Evolutionary conservation across 1,284 basidiomycete genomes (phyloP).

Genomic region (Papiliotrema fonsecae): DNA sequence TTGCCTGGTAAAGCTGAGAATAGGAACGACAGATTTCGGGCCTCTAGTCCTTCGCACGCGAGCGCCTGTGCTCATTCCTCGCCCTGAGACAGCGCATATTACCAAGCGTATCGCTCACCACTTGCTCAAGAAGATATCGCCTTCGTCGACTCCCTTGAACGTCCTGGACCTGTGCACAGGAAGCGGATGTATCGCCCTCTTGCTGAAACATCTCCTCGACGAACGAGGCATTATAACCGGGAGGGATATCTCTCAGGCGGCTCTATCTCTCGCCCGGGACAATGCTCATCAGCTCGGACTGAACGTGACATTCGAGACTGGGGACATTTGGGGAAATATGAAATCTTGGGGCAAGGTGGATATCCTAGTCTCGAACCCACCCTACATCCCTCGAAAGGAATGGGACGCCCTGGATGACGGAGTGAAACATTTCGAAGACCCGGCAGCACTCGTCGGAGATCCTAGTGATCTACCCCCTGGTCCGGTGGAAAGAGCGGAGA

Average conservation of each 20-base stretch:
- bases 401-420: constrained; percentile 61
- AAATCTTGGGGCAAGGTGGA: constrained; percentile 51
- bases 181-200: constrained; percentile 78
- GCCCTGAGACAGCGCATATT: constrained; percentile 79
- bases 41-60: constrained; percentile 65
- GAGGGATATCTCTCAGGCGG: constrained; percentile 65
- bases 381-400: constrained; percentile 71
- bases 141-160: constrained; percentile 3
- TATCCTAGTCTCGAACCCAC: constrained; percentile 85
- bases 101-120: constrained; percentile 51
- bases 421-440: constrained; percentile 74
- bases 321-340: constrained; percentile 1
- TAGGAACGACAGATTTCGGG: constrained; percentile 84
- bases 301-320: constrained; percentile 12
- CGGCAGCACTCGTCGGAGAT: constrained; percentile 72
- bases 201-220: constrained; percentile 63
- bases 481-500: not conserved
- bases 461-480: constrained; percentile 18
- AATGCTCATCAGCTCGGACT: constrained; percentile 53
- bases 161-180: constrained; percentile 87
- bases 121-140: constrained; percentile 24
- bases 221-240: constrained; percentile 55
- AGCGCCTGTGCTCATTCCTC: constrained; percentile 78
- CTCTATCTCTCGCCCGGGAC: constrained; percentile 64
- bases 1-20: not conserved